Evolutionary conservation across 768 basidiomycete species (phyloP).

Genomic region (Gloeophyllum trabeum): DNA sequence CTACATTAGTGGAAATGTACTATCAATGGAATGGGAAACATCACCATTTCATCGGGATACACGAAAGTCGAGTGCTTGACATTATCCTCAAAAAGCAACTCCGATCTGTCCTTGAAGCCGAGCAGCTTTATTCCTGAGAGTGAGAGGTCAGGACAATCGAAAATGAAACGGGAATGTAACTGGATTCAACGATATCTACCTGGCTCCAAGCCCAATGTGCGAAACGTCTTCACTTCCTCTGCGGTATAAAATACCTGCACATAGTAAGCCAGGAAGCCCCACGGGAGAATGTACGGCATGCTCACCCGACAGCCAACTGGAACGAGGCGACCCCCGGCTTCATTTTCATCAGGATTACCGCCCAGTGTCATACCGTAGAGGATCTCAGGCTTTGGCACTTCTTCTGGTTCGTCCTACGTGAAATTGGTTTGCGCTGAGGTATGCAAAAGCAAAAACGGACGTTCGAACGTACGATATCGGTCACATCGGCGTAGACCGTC

Average conservation of each 20-base stretch:
- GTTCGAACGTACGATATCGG: conserved; percentile 16
- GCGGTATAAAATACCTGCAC: conserved; percentile 82
- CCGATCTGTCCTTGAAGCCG: conserved; percentile 71
- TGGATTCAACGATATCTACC: conserved; percentile 27
- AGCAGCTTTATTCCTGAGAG: conserved; percentile 73
- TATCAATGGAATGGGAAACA: not conserved
- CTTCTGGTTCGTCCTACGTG: conserved; percentile 21
- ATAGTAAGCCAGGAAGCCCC: too few relatives aligned
- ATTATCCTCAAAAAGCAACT: conserved; percentile 79
- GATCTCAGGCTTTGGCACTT: conserved; percentile 22
- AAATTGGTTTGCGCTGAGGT: not conserved
- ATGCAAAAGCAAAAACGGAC: not conserved
- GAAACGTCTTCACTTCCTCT: conserved; percentile 75
- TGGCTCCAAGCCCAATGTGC: conserved; percentile 70
- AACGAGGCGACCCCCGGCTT: conserved; percentile 8
- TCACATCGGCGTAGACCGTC: conserved; percentile 73
- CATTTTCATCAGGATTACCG: conserved; percentile 17
- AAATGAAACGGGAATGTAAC: too few relatives aligned
- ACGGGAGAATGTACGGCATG: not conserved
- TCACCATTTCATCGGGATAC: conserved; percentile 83
- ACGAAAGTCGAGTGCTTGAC: conserved; percentile 87
- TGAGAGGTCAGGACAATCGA: not conserved
- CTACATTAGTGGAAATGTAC: not conserved
- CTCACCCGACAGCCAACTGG: not conserved
- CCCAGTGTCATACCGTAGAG: conserved; percentile 31